phyloP scores from a whole-genome alignment of 2,329 filamentous ascomycete species.

The Davidsoniella australis region DNA sequence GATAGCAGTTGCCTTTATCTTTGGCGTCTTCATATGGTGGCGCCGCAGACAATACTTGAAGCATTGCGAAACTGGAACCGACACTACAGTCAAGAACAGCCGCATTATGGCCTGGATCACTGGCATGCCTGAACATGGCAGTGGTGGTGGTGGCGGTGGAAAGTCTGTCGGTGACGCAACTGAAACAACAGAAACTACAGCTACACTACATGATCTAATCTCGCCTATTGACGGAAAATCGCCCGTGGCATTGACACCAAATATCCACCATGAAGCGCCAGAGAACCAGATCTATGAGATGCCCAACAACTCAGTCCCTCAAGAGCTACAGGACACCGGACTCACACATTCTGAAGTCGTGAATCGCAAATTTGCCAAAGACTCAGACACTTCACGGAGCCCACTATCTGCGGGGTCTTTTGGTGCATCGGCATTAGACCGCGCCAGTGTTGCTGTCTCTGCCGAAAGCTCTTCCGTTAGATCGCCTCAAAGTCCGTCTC shows the following conservation, averaged over 20 bases:
- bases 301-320: conserved; percentile 21
- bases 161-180: conserved; percentile 31
- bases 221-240: neutral
- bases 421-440: neutral
- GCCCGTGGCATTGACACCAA: neutral
- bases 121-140: conserved; percentile 15
- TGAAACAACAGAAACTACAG: conserved; percentile 1
- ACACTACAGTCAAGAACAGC: conserved; percentile 29
- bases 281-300: conserved; percentile 18
- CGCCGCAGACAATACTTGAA: conserved; percentile 29
- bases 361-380: conserved; percentile 15
- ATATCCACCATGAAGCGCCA: conserved; percentile 19
- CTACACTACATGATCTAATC: neutral
- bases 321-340: conserved; percentile 29
- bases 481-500: neutral
- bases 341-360: conserved; percentile 25
- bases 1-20: conserved; percentile 34
- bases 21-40: conserved; percentile 29
- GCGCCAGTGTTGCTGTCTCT: neutral
- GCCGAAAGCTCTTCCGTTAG: neutral
- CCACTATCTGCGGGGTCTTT: neutral
- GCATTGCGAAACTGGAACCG: conserved; percentile 22
- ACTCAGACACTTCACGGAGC: neutral
- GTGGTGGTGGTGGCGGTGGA: conserved; percentile 12
- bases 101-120: conserved; percentile 37